A percentile compares a stretch with the other conserved stretches of the same genome.
Evolutionary conservation across 148 eudicot species (phyloP).

Genomic region (Rhododendron mucronatum): DNA sequence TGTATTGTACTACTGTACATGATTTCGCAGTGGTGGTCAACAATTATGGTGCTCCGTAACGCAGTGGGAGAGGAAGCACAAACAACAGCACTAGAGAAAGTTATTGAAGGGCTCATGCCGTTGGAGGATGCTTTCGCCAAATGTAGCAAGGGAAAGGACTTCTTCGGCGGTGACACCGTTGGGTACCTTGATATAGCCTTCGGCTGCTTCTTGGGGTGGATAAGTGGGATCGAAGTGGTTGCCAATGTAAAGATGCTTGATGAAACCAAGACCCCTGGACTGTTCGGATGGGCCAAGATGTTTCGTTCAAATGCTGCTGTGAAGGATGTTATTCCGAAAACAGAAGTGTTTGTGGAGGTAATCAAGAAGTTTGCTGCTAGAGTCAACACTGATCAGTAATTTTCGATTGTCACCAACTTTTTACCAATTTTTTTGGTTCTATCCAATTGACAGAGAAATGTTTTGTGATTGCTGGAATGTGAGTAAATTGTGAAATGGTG

Average conservation of each 20-base stretch:
- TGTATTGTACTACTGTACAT: background rate
- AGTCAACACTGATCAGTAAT: background rate
- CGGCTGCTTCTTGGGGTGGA: slow-evolving; percentile 28
- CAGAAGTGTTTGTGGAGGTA: slow-evolving; percentile 18
- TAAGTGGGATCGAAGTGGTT: slow-evolving; percentile 15
- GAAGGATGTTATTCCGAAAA: slow-evolving; percentile 18
- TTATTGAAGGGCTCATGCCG: slow-evolving; percentile 8
- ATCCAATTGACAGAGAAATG: too few relatives aligned
- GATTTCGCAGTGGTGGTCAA: slow-evolving; percentile 16
- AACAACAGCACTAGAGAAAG: background rate
- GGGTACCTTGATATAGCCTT: slow-evolving; percentile 40
- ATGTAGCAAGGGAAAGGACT: slow-evolving; percentile 28
- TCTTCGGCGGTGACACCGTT: slow-evolving; percentile 15
- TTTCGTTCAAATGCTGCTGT: slow-evolving; percentile 26
- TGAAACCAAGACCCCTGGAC: slow-evolving; percentile 20
- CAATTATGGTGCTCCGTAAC: background rate
- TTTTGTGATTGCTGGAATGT: too few relatives aligned
- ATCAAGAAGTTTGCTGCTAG: background rate
- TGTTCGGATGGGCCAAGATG: slow-evolving; percentile 29
- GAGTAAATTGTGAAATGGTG: too few relatives aligned
- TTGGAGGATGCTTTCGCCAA: slow-evolving; percentile 28
- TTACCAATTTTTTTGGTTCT: too few relatives aligned
- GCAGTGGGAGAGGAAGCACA: slow-evolving; percentile 7
- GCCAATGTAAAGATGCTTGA: slow-evolving; percentile 11
- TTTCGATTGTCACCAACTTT: background rate